These are phyloP conservation scores for Lactifluus subvellereus DNA, from an alignment of 768 basidiomycete species.

Conservation along the genomic window DNA sequence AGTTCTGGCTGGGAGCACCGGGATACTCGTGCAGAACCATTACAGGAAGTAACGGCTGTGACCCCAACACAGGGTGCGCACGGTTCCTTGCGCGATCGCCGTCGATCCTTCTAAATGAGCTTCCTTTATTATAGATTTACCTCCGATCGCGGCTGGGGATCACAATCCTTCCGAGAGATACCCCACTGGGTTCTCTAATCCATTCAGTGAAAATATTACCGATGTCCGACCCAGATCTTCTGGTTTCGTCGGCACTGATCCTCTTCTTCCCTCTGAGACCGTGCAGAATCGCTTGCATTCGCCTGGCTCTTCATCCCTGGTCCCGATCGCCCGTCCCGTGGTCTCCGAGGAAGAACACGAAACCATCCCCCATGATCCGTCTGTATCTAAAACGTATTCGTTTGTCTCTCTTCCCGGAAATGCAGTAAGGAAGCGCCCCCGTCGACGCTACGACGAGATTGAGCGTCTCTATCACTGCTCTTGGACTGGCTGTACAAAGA, in stretches of 20 bases:
- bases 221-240: slow-evolving; percentile 18
- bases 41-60: slow-evolving; percentile 10
- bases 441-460: slow-evolving; percentile 89
- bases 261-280: slow-evolving; percentile 11
- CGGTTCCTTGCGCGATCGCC: slow-evolving; percentile 8
- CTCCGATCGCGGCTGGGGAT: slow-evolving; percentile 12
- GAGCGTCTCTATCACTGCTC: slow-evolving; percentile 89
- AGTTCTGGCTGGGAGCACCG: slow-evolving; percentile 20
- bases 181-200: slow-evolving; percentile 12
- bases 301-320: slow-evolving; percentile 13
- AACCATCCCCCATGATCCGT: slow-evolving; percentile 11
- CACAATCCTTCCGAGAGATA: slow-evolving; percentile 9
- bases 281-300: slow-evolving; percentile 14
- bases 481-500: slow-evolving; percentile 52
- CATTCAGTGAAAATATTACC: slow-evolving; percentile 6
- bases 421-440: slow-evolving; percentile 75
- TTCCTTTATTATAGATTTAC: slow-evolving; percentile 17
- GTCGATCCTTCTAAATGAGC: slow-evolving; percentile 18
- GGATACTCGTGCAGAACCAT: slow-evolving; percentile 6
- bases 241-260: slow-evolving; percentile 13
- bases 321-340: slow-evolving; percentile 19
- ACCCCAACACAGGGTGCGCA: slow-evolving; percentile 8
- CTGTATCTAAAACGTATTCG: slow-evolving; percentile 61
- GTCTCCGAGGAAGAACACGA: slow-evolving; percentile 27
- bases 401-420: slow-evolving; percentile 80